Base-by-base conservation (phyloP, 75 land plant species). In the Azolla pinnata region DNA sequence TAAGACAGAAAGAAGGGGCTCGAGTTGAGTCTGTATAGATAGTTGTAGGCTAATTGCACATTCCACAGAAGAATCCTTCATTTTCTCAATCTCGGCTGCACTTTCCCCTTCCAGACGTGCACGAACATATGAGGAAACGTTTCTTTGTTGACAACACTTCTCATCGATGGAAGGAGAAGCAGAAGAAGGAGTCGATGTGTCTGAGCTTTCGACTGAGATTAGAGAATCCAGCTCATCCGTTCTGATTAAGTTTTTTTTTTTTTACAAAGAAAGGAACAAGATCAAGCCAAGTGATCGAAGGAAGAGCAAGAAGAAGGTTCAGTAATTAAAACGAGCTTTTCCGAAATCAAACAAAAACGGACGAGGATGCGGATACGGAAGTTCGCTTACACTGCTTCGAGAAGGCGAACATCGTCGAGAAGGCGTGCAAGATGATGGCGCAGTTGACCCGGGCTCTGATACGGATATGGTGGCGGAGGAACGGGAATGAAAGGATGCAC, bases 1-100 rank as follows among this genome's bases (percentile, higher is more conserved):
- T 2, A 66, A 21, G n/a, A 76, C 33, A 24, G 67, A 61, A 45
- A 64, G 69, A 53, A 86, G 67, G 1, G 86, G 90, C 29, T 49
- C 56, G 29, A 83, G 64, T 64, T 69, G 76, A 35, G 32, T 33
- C 47, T 68, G 57, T 31, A 86, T 33, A 48, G 67, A 73, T 19
- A 48, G 35, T 23, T 72, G 58, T 29, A 86, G 38, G n/a, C 68
- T 30, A 30, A 68, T 83, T 40, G 81, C 83, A 54, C 80, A 77
- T 62, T 83, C 75, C 24, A 77, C 46, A 1, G 86, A 1, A 10
- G 47, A 35, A 29, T 19, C 60, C 31, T 44, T 46, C 34, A 35
- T 40, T 2, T 56, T 42, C 32, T 31, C 45, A 10, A 29, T 8
- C 45, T 56, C 53, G 18, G 23, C 40, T 24, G 53, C 21, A 23